Evolutionary conservation across 2,329 filamentous ascomycete genomes (phyloP).

Genomic region (Ophiostoma novo-ulmi): DNA sequence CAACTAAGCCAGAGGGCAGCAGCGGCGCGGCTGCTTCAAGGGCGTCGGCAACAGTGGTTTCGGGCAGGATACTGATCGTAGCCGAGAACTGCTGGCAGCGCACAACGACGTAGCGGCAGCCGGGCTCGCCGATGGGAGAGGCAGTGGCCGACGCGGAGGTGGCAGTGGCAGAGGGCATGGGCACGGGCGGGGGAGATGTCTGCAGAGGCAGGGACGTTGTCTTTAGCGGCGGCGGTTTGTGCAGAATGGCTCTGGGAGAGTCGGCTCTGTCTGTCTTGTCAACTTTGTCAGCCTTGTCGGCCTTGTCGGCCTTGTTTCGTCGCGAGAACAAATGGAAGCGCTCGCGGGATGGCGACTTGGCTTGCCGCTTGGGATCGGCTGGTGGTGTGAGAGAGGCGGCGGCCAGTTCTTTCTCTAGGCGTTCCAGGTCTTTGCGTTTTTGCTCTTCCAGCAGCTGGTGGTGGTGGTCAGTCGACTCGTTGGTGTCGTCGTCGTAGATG

Average conservation of each 20-base stretch:
- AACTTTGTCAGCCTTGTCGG: slow-evolving; percentile 26
- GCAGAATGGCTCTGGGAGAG: slow-evolving; percentile 32
- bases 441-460: slow-evolving; percentile 42
- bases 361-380: not conserved
- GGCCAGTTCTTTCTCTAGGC: slow-evolving; percentile 41
- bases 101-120: slow-evolving; percentile 9
- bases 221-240: slow-evolving; percentile 30
- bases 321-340: slow-evolving; percentile 2
- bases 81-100: slow-evolving; percentile 64
- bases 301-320: slow-evolving; percentile 27
- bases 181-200: not conserved
- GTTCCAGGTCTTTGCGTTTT: slow-evolving; percentile 45
- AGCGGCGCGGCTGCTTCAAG: slow-evolving; percentile 59
- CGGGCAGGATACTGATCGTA: slow-evolving; percentile 64
- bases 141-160: too few species aligned
- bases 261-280: slow-evolving; percentile 22
- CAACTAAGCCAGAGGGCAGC: slow-evolving; percentile 61
- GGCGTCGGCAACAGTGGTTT: slow-evolving; percentile 70
- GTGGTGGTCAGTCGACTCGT: slow-evolving; percentile 42
- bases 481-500: slow-evolving; percentile 30
- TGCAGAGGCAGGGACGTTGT: not conserved
- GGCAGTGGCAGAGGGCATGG: not conserved
- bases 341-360: slow-evolving; percentile 15
- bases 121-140: not conserved
- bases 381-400: slow-evolving; percentile 26